Conservation (phyloP, 2,329 filamentous ascomycete species). For the Stylonectria norvegica region DNA sequence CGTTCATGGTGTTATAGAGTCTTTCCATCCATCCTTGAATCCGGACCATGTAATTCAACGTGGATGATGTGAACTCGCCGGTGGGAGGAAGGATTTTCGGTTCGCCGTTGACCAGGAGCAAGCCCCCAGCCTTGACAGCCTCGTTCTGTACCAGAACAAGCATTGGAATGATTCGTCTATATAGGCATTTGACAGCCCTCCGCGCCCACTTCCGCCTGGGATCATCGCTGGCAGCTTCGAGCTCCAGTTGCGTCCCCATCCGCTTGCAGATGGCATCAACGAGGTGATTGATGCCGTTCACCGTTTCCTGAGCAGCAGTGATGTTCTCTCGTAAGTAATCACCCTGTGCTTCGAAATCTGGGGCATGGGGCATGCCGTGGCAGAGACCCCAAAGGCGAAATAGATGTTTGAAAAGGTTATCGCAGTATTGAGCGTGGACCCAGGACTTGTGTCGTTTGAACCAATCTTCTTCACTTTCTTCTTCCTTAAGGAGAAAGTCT, state of each 20-base stretch:
- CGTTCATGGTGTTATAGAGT: conserved; percentile 10
- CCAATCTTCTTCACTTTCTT: conserved; percentile 2
- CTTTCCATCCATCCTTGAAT: conserved; percentile 16
- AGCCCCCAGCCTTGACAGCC: conserved; percentile 18
- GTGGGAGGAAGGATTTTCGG: neutral
- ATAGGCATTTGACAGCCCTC: conserved; percentile 10
- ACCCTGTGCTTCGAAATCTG: conserved; percentile 10
- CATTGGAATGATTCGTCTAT: conserved; percentile 24
- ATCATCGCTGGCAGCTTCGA: neutral
- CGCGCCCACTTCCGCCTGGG: conserved; percentile 7
- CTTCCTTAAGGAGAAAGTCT: conserved; percentile 2
- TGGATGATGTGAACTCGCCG: conserved; percentile 18
- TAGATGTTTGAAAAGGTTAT: conserved; percentile 13
- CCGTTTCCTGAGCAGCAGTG: conserved; percentile 1
- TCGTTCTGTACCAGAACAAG: conserved; percentile 22
- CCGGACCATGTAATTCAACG: conserved; percentile 14
- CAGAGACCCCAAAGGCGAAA: conserved; percentile 14
- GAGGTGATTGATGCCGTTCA: conserved; percentile 8
- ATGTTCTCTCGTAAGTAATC: conserved; percentile 12
- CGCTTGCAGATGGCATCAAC: conserved; percentile 8
- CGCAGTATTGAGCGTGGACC: conserved; percentile 2
- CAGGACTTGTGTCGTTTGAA: neutral
- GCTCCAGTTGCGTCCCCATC: too few relatives aligned
- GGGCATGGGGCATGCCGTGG: conserved; percentile 11
- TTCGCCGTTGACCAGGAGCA: neutral